Percentiles rank a stretch among this genome's conserved stretches.
Conservation (phyloP, 2,329 filamentous ascomycete genomes). For the Tolypocladium pustulatum region DNA sequence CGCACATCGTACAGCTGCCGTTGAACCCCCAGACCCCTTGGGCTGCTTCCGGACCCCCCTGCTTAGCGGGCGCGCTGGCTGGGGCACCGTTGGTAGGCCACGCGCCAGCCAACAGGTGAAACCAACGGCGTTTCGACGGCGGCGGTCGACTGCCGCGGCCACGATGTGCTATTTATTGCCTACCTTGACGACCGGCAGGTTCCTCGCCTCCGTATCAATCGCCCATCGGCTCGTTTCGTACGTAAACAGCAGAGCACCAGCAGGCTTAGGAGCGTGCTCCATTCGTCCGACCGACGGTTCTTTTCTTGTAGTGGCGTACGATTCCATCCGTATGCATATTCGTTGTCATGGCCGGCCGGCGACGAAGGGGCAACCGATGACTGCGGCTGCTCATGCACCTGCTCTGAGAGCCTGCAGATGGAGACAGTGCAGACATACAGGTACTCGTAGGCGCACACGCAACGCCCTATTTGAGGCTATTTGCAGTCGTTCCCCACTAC, state of each 20-base stretch:
- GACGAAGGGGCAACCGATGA: not conserved
- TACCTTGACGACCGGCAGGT: not conserved
- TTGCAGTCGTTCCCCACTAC: not conserved
- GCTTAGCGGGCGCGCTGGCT: not conserved
- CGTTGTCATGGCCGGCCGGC: not conserved
- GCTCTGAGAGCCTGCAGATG: not conserved
- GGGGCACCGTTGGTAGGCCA: conserved; percentile 7
- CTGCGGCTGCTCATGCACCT: not conserved
- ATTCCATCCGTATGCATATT: not conserved
- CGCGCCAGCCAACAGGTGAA: conserved; percentile 10
- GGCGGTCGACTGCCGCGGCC: not conserved
- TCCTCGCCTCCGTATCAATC: not conserved
- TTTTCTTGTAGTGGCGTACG: not conserved
- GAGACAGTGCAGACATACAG: not conserved
- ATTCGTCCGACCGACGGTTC: not conserved
- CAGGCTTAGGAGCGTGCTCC: not conserved
- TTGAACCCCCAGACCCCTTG: not conserved
- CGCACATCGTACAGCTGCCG: not conserved
- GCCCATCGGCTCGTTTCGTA: not conserved
- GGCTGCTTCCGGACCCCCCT: not conserved
- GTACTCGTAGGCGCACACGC: not conserved
- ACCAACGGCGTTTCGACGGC: conserved; percentile 14
- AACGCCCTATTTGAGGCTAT: not conserved
- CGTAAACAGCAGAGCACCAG: not conserved
- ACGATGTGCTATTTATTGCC: not conserved